Evolutionary conservation across 2,329 filamentous ascomycete species (phyloP), one percentile per base, ranked within the genome.

Genomic region (Fusarium sambucinum): DNA sequence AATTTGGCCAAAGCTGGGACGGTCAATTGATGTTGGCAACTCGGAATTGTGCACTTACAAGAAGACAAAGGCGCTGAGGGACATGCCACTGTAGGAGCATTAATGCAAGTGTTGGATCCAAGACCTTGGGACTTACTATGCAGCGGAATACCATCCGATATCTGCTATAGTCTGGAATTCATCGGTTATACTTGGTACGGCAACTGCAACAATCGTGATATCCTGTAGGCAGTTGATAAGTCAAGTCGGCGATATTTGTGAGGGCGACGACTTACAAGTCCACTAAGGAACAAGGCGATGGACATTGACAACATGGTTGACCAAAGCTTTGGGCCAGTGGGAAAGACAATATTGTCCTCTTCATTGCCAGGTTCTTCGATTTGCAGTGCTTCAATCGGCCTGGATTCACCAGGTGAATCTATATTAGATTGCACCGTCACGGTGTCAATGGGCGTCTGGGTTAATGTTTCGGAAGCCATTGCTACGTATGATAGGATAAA

Each of bases 121-220:
- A 0, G 21, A 25, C 13, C 17, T 27, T 4, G 9, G 2, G 9
- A 12, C 44, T 7, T 48, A 68, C 71, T 74, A 74, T 1, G 72
- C 72, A 12, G 72, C 72, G 0, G 72, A 74, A 23, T 74, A 74
- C 72, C 72, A 74, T 16, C 72, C 72, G 8, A 74, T 74, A 16
- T 74, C 72, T 6, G 47, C 25, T 7, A 74, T 74, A 0, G 72
- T 74, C n/a, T 69, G 52, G 8, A 74, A 74, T 4, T 74, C 52
- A 2, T 74, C 68, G 1, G 72, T 74, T 11, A 74, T 61, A 13
- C 71, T 74, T 12, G 71, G 71, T 1, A 73, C 68, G 6, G 71
- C 48, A 0, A 73, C 71, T 0, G 71, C 70, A 11, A 73, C 71
- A 6, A 73, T 73, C 0, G 71, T 70, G 3, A 73, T 53, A 3